Percentiles rank a stretch among this genome's conserved stretches.
Evolutionary conservation across 495 filamentous ascomycete genomes (phyloP).

Genomic region (Talaromyces ruber): DNA sequence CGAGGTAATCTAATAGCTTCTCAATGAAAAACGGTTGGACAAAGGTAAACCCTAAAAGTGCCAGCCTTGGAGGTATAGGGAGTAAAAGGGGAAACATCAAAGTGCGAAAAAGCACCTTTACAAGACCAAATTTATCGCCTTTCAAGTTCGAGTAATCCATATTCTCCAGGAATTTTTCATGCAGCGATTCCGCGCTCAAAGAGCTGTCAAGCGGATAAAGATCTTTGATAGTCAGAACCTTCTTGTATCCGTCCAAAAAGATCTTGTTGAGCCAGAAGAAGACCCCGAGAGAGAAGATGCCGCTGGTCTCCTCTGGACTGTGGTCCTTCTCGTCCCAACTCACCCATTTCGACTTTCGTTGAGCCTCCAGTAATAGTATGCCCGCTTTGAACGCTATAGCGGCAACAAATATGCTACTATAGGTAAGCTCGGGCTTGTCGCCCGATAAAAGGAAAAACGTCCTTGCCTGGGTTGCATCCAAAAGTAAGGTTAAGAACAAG

Average conservation of each 20-base stretch:
- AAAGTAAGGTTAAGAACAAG: conserved; percentile 28
- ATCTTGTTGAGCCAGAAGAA: conserved; percentile 55
- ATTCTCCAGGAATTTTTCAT: background rate
- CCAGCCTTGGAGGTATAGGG: conserved; percentile 42
- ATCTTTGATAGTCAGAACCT: conserved; percentile 24
- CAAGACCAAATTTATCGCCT: conserved; percentile 31
- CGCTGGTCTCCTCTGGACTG: conserved; percentile 50
- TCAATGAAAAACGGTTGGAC: conserved; percentile 57
- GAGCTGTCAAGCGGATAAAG: conserved; percentile 15
- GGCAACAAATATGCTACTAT: conserved; percentile 29
- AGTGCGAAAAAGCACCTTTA: conserved; percentile 32
- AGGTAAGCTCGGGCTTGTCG: conserved; percentile 8
- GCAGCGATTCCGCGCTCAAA: background rate
- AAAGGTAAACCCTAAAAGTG: conserved; percentile 35
- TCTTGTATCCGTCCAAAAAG: conserved; percentile 34
- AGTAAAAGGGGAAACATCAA: conserved; percentile 37
- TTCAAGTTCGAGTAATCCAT: background rate
- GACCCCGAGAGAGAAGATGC: conserved; percentile 40
- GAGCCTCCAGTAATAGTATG: conserved; percentile 41
- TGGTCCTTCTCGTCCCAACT: conserved; percentile 27
- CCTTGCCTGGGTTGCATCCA: conserved; percentile 30
- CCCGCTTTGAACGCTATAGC: conserved; percentile 26
- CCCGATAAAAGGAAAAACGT: conserved; percentile 29
- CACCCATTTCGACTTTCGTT: conserved; percentile 44
- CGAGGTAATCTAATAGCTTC: conserved; percentile 36